phyloP scores from a whole-genome alignment of 495 filamentous ascomycete genomes.

The Penicillium malachiteum region DNA sequence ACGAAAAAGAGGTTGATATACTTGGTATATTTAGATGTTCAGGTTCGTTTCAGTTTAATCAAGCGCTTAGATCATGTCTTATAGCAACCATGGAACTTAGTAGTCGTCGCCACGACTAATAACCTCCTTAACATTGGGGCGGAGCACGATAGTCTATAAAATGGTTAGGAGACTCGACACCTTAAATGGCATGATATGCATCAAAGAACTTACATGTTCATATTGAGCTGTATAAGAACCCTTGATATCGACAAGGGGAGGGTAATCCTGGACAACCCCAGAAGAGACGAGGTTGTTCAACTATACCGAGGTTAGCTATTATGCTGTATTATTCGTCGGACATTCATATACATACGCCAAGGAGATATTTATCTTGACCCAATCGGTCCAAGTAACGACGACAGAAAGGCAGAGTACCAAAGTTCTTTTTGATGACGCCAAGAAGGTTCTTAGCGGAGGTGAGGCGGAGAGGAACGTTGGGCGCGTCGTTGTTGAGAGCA shows the following conservation, averaged over 20 bases:
- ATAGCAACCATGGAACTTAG: conserved; percentile 35
- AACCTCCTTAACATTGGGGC: conserved; percentile 88
- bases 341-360: conserved; percentile 58
- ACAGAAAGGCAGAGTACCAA: conserved; percentile 84
- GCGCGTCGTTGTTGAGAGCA: conserved; percentile 61
- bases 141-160: conserved; percentile 77
- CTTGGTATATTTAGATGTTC: too few relatives aligned
- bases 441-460: conserved; percentile 78
- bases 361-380: conserved; percentile 84
- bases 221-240: conserved; percentile 93
- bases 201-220: conserved; percentile 73
- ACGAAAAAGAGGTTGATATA: too few relatives aligned
- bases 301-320: conserved; percentile 43
- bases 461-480: conserved; percentile 65
- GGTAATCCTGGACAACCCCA: conserved; percentile 88
- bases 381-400: conserved; percentile 81
- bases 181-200: conserved; percentile 15
- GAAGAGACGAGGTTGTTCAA: conserved; percentile 83
- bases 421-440: conserved; percentile 88
- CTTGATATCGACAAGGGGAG: conserved; percentile 87
- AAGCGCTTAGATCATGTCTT: too few relatives aligned
- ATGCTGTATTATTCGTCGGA: not conserved
- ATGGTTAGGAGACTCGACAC: conserved; percentile 3
- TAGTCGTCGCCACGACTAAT: conserved; percentile 92
- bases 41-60: too few relatives aligned